A percentile compares a stretch with the other conserved stretches of the same genome.
Evolutionary conservation across 202 grass and related monocot species (phyloP).

Genomic region (Digitaria exilis): DNA sequence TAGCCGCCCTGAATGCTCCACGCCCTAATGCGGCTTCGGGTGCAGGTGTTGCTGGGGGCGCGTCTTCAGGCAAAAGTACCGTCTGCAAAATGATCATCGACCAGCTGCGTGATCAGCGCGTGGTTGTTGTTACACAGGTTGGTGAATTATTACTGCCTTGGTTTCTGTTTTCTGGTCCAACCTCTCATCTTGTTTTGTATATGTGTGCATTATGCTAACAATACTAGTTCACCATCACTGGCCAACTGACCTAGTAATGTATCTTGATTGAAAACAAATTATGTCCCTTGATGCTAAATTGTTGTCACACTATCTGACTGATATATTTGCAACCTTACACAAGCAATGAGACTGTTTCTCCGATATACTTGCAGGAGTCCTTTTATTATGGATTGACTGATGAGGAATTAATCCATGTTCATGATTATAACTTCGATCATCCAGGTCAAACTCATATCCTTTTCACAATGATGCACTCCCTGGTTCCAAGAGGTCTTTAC

Average conservation of each 20-base stretch:
- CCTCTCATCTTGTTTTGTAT: not conserved
- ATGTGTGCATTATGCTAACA: not conserved
- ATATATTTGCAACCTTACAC: not conserved
- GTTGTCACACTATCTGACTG: not conserved
- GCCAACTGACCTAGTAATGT: not conserved
- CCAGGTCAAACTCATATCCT: slow-evolving; percentile 53
- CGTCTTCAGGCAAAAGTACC: slow-evolving; percentile 87
- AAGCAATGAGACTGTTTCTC: slow-evolving; percentile 19
- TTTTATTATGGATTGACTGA: slow-evolving; percentile 88
- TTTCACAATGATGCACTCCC: slow-evolving; percentile 22
- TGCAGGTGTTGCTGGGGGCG: slow-evolving; percentile 89
- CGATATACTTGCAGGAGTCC: slow-evolving; percentile 63
- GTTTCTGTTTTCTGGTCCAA: not conserved
- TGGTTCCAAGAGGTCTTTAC: not conserved
- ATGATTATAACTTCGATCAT: slow-evolving; percentile 98
- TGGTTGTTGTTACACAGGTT: slow-evolving; percentile 92
- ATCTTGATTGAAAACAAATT: not conserved
- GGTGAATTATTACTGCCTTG: not conserved
- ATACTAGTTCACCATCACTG: not conserved
- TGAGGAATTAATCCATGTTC: slow-evolving; percentile 71
- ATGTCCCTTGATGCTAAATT: not conserved
- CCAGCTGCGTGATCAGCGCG: slow-evolving; percentile 87
- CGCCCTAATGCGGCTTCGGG: slow-evolving; percentile 17
- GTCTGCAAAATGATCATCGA: slow-evolving; percentile 99
- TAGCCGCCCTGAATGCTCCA: not conserved